Percentiles rank a stretch among this genome's conserved stretches.
Conservation (phyloP, 306 rosid species). For the Lagenaria siceraria region DNA sequence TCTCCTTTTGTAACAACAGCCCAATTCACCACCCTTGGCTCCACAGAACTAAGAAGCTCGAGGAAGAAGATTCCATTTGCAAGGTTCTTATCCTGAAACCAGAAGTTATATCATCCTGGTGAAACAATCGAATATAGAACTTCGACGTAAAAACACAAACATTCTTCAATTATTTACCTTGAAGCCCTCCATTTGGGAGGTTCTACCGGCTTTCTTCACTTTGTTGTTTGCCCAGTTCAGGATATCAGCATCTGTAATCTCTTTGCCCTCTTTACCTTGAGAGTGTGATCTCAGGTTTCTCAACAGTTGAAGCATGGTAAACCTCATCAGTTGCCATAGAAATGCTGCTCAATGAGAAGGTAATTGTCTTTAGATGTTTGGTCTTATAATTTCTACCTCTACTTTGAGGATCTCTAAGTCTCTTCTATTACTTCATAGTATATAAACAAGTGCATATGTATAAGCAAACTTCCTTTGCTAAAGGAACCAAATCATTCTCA, state of each 20-base stretch:
- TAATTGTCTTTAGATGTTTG: background rate
- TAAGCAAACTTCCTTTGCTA: background rate
- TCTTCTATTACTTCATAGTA: background rate
- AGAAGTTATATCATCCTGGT: constrained; percentile 9
- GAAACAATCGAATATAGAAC: background rate
- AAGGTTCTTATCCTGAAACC: constrained; percentile 71
- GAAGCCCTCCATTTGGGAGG: constrained; percentile 83
- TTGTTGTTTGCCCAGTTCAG: constrained; percentile 85
- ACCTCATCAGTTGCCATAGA: constrained; percentile 98
- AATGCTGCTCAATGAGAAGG: constrained; percentile 39
- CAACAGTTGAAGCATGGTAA: constrained; percentile 86
- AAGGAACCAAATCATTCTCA: background rate
- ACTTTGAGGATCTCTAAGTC: background rate
- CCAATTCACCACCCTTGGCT: constrained; percentile 99
- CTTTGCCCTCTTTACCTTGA: constrained; percentile 67
- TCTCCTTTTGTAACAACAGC: constrained; percentile 91
- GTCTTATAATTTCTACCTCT: background rate
- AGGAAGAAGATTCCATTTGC: constrained; percentile 88
- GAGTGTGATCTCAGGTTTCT: constrained; percentile 89
- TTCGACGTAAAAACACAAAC: background rate
- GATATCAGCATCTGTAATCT: constrained; percentile 84
- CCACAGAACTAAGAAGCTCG: constrained; percentile 90
- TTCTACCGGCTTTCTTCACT: constrained; percentile 72
- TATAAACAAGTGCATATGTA: background rate
- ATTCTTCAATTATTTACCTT: constrained; percentile 44